Evolutionary conservation across 768 basidiomycete genomes (phyloP), one percentile per base, ranked within the genome.

Genomic region (Lentinula edodes): DNA sequence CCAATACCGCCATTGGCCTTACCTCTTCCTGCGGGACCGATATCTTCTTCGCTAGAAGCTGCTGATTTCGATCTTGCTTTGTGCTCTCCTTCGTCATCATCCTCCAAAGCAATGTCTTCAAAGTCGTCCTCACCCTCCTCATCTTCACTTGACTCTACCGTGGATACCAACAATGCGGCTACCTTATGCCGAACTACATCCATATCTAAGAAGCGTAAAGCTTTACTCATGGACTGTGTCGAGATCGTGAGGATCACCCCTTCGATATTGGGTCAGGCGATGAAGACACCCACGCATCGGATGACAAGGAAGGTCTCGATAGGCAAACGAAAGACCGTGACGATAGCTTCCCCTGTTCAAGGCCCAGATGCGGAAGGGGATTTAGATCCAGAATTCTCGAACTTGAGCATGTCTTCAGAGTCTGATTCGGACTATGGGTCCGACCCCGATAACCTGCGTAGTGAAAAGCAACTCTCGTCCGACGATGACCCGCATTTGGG

Each of bases 401-500:
- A 45, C 6, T 5, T 12, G 20, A n/a, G 5, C 6, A 42, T 56
- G 2, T 2, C n/a, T 41, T 41, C 23, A 20, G 38, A 55, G 16
- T 28, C 53, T 8, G 53, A 54, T 12, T 54, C 55, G 41, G 55
- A 43, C 10, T 41, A 15, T 16, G 41, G 41, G 32, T 56, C 55
- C 18, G 55, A 56, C 32, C 18, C n/a, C 28, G 39, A 6, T 3
- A 28, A 28, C 28, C 28, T 28, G 28, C 28, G 28, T 9, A 16
- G 48, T 8, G 59, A 62, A 28, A 39, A 62, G 1, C 73, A 80
- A 57, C 68, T 75, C 12, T 84, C 85, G 2, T 89, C 88, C 3
- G 88, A 90, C 65, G 87, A 91, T 61, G 86, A 89, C 63, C 80
- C 79, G 0, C 77, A 79, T 62, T 62, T 83, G 32, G 87, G 87